Conservation (phyloP, 2,329 filamentous ascomycete genomes). For the Aspergillus ibericus region DNA sequence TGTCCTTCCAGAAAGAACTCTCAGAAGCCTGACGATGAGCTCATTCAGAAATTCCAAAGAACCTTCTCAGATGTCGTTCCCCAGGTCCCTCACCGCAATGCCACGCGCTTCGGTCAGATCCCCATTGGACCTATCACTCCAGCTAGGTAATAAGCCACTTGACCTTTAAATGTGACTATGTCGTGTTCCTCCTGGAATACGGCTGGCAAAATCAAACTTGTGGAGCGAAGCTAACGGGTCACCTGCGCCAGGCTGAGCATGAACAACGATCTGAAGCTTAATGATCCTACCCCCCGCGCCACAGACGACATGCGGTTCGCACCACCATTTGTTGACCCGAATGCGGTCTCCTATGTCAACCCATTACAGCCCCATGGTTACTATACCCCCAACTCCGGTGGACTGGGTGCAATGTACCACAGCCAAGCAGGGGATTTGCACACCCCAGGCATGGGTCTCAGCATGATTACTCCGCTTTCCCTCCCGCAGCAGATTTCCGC, state of each 20-base stretch:
- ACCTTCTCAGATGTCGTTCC: constrained; percentile 72
- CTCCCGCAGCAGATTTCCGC: constrained; percentile 69
- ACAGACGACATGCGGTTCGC: constrained; percentile 87
- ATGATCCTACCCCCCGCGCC: constrained; percentile 78
- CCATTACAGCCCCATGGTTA: constrained; percentile 80
- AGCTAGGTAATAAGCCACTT: constrained; percentile 22
- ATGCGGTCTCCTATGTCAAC: constrained; percentile 74
- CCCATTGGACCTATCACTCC: constrained; percentile 23
- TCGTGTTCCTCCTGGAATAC: background rate
- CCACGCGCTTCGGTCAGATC: constrained; percentile 24
- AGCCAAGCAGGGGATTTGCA: constrained; percentile 83
- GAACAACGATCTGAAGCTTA: constrained; percentile 63
- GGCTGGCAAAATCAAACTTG: background rate
- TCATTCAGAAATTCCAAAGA: constrained; percentile 80
- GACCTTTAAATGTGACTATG: background rate
- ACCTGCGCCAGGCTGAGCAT: constrained; percentile 43
- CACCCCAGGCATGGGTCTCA: constrained; percentile 72
- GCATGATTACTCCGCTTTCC: constrained; percentile 78
- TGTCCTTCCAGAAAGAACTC: constrained; percentile 63
- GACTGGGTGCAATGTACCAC: constrained; percentile 75
- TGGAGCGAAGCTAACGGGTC: constrained; percentile 12
- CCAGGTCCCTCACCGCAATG: constrained; percentile 42
- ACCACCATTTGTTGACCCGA: constrained; percentile 82
- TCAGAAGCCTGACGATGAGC: constrained; percentile 81
- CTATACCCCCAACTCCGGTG: constrained; percentile 84